These are phyloP conservation scores for Ballota nigra DNA, from an alignment of 257 asterid species.

Conservation along the genomic window DNA sequence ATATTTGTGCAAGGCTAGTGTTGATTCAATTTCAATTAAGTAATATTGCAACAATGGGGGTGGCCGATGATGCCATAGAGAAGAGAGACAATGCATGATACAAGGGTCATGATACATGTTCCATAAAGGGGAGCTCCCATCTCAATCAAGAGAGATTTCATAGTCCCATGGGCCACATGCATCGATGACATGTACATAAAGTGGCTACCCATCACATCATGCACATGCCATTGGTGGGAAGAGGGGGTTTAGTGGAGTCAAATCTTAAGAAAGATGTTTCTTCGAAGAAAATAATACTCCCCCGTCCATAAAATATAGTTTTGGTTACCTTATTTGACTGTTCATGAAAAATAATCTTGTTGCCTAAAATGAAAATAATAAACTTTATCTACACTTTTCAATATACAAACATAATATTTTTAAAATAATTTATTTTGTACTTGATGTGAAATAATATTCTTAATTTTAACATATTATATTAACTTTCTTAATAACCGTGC, in stretches of 20 bases:
- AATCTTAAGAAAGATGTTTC: conserved; percentile 23
- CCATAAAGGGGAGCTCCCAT: conserved; percentile 60
- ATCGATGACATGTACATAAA: conserved; percentile 40
- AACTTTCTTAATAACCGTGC: no score
- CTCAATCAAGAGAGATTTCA: conserved; percentile 55
- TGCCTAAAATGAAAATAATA: no score
- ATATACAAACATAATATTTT: no score
- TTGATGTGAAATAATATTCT: no score
- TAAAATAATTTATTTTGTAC: no score
- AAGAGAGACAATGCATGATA: conserved; percentile 84
- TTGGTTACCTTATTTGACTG: no score
- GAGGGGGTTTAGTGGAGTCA: conserved; percentile 37
- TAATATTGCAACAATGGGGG: conserved; percentile 13
- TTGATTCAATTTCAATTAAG: neutral
- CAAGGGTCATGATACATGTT: conserved; percentile 87
- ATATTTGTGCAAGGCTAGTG: neutral
- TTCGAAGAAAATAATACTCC: no score
- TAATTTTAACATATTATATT: no score
- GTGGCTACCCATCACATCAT: conserved; percentile 46
- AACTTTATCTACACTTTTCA: no score
- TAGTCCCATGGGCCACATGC: conserved; percentile 31
- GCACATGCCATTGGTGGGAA: conserved; percentile 48
- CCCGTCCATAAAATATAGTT: no score
- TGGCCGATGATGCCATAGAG: conserved; percentile 41
- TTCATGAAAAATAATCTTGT: no score